Conservation (phyloP, 2,329 filamentous ascomycete genomes). For the Fusarium floridanum region DNA sequence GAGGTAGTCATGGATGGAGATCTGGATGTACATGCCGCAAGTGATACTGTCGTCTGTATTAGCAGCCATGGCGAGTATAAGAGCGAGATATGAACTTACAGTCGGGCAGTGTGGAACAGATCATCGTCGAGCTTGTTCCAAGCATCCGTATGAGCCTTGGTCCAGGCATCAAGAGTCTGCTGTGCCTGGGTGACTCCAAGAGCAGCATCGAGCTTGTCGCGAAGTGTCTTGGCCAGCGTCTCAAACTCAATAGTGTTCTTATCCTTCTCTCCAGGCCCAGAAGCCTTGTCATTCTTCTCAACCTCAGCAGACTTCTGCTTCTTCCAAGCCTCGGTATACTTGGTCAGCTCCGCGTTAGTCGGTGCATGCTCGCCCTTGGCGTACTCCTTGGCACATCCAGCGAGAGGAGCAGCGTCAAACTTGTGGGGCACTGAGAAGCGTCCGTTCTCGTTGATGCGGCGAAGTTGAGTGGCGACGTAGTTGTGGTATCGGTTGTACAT, state of each 20-base stretch:
- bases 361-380: neutral
- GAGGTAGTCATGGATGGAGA: conserved; percentile 56
- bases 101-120: conserved; percentile 55
- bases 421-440: conserved; percentile 48
- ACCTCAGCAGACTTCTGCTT: neutral
- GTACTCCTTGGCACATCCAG: neutral
- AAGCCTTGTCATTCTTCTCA: neutral
- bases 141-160: conserved; percentile 33
- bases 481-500: conserved; percentile 87
- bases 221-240: neutral
- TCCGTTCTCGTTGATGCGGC: conserved; percentile 57
- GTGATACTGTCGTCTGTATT: conserved; percentile 52
- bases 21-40: conserved; percentile 69
- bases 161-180: neutral
- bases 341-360: neutral
- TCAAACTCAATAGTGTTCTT: neutral
- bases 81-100: conserved; percentile 15
- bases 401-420: conserved; percentile 11
- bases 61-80: neutral
- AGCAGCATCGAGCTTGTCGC: neutral
- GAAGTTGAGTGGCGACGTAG: conserved; percentile 79
- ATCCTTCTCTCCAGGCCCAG: neutral
- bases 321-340: conserved; percentile 1
- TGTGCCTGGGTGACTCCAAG: neutral
- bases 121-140: conserved; percentile 58